A percentile compares a stretch with the other conserved stretches of the same genome.
Evolutionary conservation across 2,329 filamentous ascomycete genomes (phyloP).

Genomic region (Emergomyces orientalis): DNA sequence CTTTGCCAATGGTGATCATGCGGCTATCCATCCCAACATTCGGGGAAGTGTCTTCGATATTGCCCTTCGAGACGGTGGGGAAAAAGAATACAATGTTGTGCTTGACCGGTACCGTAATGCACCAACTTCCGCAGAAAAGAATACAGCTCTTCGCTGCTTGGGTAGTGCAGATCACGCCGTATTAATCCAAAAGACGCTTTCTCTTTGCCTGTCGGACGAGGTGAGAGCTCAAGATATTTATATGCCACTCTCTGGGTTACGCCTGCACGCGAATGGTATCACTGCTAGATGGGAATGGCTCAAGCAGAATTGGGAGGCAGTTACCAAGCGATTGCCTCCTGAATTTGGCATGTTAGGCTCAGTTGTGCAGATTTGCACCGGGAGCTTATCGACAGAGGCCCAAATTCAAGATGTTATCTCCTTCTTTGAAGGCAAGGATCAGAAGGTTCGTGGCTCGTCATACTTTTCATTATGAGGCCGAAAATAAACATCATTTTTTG

Average conservation of each 20-base stretch:
- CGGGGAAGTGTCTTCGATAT: constrained; percentile 79
- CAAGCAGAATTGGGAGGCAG: constrained; percentile 76
- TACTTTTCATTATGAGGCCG: background rate
- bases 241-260: constrained; percentile 70
- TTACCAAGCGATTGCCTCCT: constrained; percentile 75
- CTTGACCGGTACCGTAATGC: constrained; percentile 66
- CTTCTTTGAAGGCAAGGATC: constrained; percentile 77
- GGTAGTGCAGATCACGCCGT: constrained; percentile 68
- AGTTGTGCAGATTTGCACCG: constrained; percentile 73
- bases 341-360: constrained; percentile 74
- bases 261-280: constrained; percentile 68
- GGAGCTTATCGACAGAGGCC: constrained; percentile 65
- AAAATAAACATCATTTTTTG: background rate
- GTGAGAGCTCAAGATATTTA: constrained; percentile 95
- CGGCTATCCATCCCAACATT: constrained; percentile 85
- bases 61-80: constrained; percentile 71
- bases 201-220: constrained; percentile 64
- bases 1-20: constrained; percentile 67
- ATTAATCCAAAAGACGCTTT: constrained; percentile 72
- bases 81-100: constrained; percentile 74
- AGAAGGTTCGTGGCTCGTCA: constrained; percentile 46
- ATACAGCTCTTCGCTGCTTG: constrained; percentile 75
- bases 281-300: constrained; percentile 74
- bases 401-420: constrained; percentile 66
- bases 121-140: constrained; percentile 76